phyloP scores from a whole-genome alignment of 129 eudicot species.

The Flaveria robusta region DNA sequence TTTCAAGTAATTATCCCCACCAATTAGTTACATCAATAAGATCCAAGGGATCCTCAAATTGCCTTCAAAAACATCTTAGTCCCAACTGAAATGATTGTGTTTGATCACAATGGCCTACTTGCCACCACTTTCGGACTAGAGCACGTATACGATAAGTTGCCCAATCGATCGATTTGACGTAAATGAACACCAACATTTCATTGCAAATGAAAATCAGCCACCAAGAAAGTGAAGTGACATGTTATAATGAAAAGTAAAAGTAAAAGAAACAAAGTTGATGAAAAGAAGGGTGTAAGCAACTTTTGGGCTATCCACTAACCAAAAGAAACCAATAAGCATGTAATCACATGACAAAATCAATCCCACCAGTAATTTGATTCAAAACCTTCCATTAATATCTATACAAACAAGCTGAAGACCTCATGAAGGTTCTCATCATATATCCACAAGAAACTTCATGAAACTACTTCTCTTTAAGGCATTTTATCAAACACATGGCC shows the following conservation, averaged over 20 bases:
- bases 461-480: neutral
- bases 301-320: constrained; percentile 16
- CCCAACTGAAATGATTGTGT: constrained; percentile 14
- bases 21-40: constrained; percentile 27
- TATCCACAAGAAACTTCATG: neutral
- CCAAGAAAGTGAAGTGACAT: constrained; percentile 33
- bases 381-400: neutral
- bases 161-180: neutral
- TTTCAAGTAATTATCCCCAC: constrained; percentile 28
- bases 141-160: constrained; percentile 3
- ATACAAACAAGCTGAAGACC: neutral
- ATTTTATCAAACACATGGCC: neutral
- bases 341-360: neutral
- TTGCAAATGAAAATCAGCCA: constrained; percentile 38
- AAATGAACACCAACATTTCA: constrained; percentile 2
- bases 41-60: constrained; percentile 11
- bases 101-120: constrained; percentile 11
- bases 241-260: constrained; percentile 33
- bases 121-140: neutral
- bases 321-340: neutral
- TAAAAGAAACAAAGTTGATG: constrained; percentile 40
- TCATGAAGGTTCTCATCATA: neutral
- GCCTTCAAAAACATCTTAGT: constrained; percentile 13
- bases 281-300: constrained; percentile 33
- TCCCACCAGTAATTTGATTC: neutral